These are phyloP conservation scores for Cercospora zeina DNA, from an alignment of 2,329 filamentous ascomycete species.

Conservation along the genomic window DNA sequence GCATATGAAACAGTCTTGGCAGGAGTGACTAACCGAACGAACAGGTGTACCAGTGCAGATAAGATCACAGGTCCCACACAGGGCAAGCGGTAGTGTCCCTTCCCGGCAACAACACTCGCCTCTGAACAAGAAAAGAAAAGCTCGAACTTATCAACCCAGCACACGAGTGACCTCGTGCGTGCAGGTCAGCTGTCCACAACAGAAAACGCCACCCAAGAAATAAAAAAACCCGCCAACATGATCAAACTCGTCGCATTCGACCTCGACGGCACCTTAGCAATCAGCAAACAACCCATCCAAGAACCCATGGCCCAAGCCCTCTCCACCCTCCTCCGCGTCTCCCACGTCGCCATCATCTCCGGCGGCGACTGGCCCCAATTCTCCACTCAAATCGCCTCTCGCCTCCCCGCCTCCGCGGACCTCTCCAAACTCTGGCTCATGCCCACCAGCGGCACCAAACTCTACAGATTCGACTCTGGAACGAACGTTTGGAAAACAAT, in stretches of 20 bases:
- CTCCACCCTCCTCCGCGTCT: conserved; percentile 42
- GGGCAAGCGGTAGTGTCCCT: too few relatives aligned
- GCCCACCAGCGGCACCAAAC: conserved; percentile 48
- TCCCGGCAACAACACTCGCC: too few relatives aligned
- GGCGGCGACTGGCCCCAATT: conserved; percentile 49
- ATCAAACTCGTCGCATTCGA: conserved; percentile 44
- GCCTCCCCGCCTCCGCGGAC: conserved; percentile 42
- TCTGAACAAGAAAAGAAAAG: too few relatives aligned
- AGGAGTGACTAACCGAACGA: neutral
- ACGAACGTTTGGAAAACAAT: conserved; percentile 29
- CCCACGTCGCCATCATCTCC: conserved; percentile 47
- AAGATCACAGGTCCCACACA: too few relatives aligned
- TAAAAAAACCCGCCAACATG: conserved; percentile 30
- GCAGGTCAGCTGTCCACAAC: too few relatives aligned
- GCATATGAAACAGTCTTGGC: neutral
- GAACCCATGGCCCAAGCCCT: conserved; percentile 41
- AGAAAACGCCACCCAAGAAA: neutral
- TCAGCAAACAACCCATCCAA: conserved; percentile 40
- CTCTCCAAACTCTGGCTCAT: conserved; percentile 47
- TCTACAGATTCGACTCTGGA: conserved; percentile 38
- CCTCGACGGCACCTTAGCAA: conserved; percentile 44
- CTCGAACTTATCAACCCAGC: too few relatives aligned
- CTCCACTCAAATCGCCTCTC: conserved; percentile 45
- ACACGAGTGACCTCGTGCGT: too few relatives aligned
- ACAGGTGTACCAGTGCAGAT: neutral